Conservation (phyloP, 2,329 filamentous ascomycete species). For the Talaromyces sp. region DNA sequence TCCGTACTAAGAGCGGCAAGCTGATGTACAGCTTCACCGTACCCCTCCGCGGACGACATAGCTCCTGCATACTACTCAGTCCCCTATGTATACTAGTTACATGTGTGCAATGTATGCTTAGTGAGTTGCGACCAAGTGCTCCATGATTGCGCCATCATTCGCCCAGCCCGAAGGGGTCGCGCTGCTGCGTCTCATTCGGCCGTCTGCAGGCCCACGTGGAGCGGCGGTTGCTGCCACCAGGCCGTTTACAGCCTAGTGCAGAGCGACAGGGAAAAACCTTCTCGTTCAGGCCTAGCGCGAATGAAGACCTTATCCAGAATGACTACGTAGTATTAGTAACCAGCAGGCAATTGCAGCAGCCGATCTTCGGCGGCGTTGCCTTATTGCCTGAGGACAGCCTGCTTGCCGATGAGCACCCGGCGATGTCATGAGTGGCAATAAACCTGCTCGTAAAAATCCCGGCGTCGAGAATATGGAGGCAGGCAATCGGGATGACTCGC, state of each 20-base stretch:
- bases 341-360: neutral
- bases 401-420: neutral
- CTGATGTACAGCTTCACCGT: neutral
- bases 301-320: neutral
- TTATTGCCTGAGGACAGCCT: neutral
- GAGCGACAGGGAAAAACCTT: neutral
- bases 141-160: constrained; percentile 1
- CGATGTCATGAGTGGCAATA: constrained; percentile 4
- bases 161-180: neutral
- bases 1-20: too few species aligned
- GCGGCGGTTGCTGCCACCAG: neutral
- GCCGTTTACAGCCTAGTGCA: neutral
- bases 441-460: neutral
- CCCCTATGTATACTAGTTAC: too few species aligned
- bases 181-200: neutral
- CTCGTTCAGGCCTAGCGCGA: neutral
- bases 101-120: too few species aligned
- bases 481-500: neutral
- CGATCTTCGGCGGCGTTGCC: neutral
- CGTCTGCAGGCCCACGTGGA: neutral
- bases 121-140: neutral
- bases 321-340: too few species aligned
- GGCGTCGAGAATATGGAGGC: too few species aligned
- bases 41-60: neutral
- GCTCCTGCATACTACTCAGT: neutral